phyloP scores from a whole-genome alignment of 169 alveolate genomes.

The Nephromyces sp. region DNA sequence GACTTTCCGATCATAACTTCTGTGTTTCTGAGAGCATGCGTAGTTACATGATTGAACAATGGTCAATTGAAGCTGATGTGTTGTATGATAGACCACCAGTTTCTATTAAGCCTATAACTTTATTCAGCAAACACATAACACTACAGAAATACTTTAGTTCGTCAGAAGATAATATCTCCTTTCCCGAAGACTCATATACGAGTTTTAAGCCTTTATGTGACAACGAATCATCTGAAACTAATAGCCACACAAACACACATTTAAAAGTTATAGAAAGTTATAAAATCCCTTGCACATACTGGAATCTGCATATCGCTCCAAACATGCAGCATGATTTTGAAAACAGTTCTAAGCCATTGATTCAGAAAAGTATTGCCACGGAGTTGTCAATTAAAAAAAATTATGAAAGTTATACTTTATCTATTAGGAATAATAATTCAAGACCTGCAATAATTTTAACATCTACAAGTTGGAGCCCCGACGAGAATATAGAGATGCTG shows the following conservation, averaged over 20 bases:
- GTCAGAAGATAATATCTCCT: not conserved
- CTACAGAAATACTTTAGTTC: constrained; percentile 27
- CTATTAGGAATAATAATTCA: too few relatives aligned
- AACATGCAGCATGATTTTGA: too few relatives aligned
- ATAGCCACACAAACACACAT: too few relatives aligned
- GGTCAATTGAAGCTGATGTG: constrained; percentile 58
- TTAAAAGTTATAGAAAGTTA: too few relatives aligned
- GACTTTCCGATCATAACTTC: constrained; percentile 56
- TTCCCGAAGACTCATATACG: not conserved
- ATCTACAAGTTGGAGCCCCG: constrained; percentile 84
- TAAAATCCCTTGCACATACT: too few relatives aligned
- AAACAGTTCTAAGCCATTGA: not conserved
- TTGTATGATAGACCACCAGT: constrained; percentile 67
- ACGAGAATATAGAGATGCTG: constrained; percentile 57
- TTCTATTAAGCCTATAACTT: constrained; percentile 35
- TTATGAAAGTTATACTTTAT: too few relatives aligned
- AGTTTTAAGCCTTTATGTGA: not conserved
- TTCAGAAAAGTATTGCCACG: not conserved
- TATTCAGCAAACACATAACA: constrained; percentile 26
- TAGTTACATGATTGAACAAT: constrained; percentile 44
- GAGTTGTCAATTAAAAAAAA: not conserved
- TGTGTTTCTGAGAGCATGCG: constrained; percentile 78
- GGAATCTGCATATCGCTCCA: too few relatives aligned
- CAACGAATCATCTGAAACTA: not conserved
- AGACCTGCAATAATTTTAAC: constrained; percentile 70